Base-by-base conservation (phyloP, 1,139 yeast species). In the Magnusiomyces tetraspermus region DNA sequence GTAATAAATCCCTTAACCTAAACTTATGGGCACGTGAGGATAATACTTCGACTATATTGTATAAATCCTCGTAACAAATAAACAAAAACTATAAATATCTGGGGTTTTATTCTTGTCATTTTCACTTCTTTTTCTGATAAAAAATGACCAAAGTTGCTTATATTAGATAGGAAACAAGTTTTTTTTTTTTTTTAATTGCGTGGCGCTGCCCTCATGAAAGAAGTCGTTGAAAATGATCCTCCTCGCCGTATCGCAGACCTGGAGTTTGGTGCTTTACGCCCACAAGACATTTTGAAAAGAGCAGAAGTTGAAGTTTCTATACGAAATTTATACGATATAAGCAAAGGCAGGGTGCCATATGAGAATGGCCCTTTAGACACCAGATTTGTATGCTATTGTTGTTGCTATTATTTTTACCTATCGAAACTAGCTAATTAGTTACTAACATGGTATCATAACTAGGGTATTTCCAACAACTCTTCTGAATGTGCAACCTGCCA, bases 301-400 rank as follows among this genome's bases (percentile, higher is more conserved):
- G 85, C 96, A 1, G 97, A 89, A 65, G 96, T 90, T 37, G 97
- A 94, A 67, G 88, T 94, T 55, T 79, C 85, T 49, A 87, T 96
- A n/a, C 78, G 97, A 63, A 97, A 92, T 67, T 76, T 94, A 55
- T 94, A 89, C 67, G 97, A 92, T 68, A 75, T 92, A 58, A 92
- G 83, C 59, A 81, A 85, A 61, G 96, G 96, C 15, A 76, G 98
- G 60, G 74, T 77, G 21, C 90, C 96, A 3, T 87, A 83, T 61
- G 75, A 71, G 22, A 76, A 79, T 61, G 99, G 98, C 58, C 97
- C 98, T 4, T 73, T 94, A 49, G 99, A 94, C 67, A 77, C 92
- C 33, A 76, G 78, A 54, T 88, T 94, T 97, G 71, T 67, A 57
- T 8, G 67, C 57, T 23, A 23, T 41, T 41, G n/a, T n/a, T n/a